Evolutionary conservation across 2,329 filamentous ascomycete species (phyloP).

Genomic region (Dactylellina haptotyla): DNA sequence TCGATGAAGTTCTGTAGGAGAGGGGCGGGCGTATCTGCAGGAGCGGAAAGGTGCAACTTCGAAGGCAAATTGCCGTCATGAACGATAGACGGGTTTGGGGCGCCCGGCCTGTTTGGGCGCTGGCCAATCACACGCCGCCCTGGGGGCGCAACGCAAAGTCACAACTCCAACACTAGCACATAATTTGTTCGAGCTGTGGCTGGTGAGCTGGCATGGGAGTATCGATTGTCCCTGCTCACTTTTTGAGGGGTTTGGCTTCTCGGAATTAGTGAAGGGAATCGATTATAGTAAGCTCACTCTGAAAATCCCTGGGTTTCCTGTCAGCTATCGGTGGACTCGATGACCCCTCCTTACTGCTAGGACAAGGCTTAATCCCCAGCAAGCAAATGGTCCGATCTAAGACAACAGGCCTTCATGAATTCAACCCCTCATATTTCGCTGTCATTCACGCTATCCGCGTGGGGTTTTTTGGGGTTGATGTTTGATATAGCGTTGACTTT

Average conservation of each 20-base stretch:
- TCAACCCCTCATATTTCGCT: constrained; percentile 37
- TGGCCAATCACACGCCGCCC: constrained; percentile 31
- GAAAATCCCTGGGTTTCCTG: background rate
- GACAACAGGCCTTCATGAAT: constrained; percentile 21
- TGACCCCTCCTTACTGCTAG: background rate
- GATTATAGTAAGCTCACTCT: background rate
- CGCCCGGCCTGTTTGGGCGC: background rate
- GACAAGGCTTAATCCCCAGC: constrained; percentile 9
- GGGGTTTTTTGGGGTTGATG: background rate
- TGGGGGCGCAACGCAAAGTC: background rate
- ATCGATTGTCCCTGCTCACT: background rate
- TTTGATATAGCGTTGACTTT: background rate
- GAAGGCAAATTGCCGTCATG: constrained; percentile 23
- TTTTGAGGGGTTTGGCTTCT: background rate
- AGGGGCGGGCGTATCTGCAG: background rate
- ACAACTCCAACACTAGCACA: constrained; percentile 18
- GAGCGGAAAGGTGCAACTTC: background rate
- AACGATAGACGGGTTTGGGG: constrained; percentile 29
- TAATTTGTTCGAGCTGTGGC: background rate
- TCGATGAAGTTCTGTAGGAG: constrained; percentile 3
- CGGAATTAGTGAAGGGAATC: constrained; percentile 2
- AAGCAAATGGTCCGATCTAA: constrained; percentile 20
- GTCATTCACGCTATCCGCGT: constrained; percentile 19
- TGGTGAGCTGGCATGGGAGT: background rate
- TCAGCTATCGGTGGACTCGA: background rate